Evolutionary conservation across 2,329 filamentous ascomycete species (phyloP).

Genomic region (Fusarium tupiense): DNA sequence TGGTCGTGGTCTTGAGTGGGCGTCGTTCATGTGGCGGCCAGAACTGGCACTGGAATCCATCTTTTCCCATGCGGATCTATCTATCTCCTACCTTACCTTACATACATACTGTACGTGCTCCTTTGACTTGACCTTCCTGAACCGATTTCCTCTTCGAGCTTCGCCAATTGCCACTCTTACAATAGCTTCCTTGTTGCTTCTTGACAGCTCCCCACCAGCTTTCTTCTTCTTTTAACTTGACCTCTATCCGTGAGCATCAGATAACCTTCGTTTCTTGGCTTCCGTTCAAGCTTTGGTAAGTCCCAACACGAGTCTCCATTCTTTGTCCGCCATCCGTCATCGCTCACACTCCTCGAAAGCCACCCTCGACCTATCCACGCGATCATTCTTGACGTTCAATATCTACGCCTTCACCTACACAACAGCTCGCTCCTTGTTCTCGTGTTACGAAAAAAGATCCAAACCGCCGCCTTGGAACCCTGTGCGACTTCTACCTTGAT

Average conservation of each 20-base stretch:
- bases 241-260: conserved; percentile 14
- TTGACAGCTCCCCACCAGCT: conserved; percentile 24
- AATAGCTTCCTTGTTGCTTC: conserved; percentile 30
- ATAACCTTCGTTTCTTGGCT: conserved; percentile 26
- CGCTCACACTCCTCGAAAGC: conserved; percentile 34
- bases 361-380: conserved; percentile 27
- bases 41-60: conserved; percentile 42
- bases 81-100: conserved; percentile 9
- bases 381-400: conserved; percentile 35
- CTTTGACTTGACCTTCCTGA: conserved; percentile 28
- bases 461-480: conserved; percentile 32
- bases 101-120: background rate
- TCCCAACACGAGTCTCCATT: conserved; percentile 33
- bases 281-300: conserved; percentile 39
- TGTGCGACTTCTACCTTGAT: conserved; percentile 37
- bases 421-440: conserved; percentile 28
- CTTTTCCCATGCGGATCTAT: conserved; percentile 44
- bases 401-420: conserved; percentile 30
- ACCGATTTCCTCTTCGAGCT: conserved; percentile 31
- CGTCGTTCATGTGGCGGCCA: conserved; percentile 43
- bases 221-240: conserved; percentile 16
- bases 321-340: conserved; percentile 39
- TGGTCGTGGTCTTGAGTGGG: conserved; percentile 36
- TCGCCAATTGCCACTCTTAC: conserved; percentile 23
- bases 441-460: conserved; percentile 36